phyloP scores from a whole-genome alignment of 768 basidiomycete genomes.

The Pleurotus sapidus region DNA sequence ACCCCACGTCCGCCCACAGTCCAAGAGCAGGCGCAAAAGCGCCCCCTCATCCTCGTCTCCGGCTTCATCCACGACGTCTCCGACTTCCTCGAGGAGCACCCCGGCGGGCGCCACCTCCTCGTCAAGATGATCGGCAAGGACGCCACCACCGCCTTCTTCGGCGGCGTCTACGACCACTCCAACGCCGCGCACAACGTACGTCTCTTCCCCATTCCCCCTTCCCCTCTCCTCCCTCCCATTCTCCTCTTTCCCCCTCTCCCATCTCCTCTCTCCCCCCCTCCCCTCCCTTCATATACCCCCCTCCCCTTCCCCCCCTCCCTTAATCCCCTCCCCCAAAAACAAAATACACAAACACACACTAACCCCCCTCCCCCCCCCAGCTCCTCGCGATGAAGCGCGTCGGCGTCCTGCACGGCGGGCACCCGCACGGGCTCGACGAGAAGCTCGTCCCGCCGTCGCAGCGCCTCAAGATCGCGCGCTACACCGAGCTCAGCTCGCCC shows the following conservation, averaged over 20 bases:
- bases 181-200: constrained; percentile 54
- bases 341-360: too few relatives aligned
- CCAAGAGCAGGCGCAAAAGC: constrained; percentile 73
- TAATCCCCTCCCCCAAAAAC: background rate
- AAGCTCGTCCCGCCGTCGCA: constrained; percentile 51
- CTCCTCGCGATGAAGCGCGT: constrained; percentile 61
- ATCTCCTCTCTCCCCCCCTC: too few relatives aligned
- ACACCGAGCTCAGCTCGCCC: constrained; percentile 10
- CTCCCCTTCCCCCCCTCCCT: background rate
- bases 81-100: constrained; percentile 84
- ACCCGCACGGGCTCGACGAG: constrained; percentile 41
- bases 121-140: constrained; percentile 86
- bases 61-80: constrained; percentile 92
- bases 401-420: constrained; percentile 52
- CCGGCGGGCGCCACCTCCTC: constrained; percentile 82
- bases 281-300: too few relatives aligned
- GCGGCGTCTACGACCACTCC: constrained; percentile 61
- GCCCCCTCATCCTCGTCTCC: constrained; percentile 81
- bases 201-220: background rate
- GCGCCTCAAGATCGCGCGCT: constrained; percentile 12
- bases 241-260: too few relatives aligned
- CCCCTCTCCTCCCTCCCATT: too few relatives aligned
- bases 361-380: constrained; percentile 13
- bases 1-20: constrained; percentile 34
- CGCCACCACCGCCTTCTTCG: constrained; percentile 91